Evolutionary conservation across 306 rosid species (phyloP), one percentile per base, ranked within the genome.

Genomic region (Lathyrus aphaca): DNA sequence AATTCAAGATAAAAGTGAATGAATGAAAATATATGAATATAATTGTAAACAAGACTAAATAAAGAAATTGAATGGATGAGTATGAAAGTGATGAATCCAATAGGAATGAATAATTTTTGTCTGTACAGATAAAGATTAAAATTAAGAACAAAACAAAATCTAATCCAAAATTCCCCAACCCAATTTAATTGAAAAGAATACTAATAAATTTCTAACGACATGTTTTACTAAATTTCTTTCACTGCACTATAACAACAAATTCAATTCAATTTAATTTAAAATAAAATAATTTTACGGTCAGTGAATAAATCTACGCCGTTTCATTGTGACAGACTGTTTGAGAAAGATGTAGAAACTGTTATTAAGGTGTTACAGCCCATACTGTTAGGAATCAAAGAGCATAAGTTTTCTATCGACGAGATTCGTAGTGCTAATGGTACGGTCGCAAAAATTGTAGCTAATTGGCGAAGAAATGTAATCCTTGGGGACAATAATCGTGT

Each of bases 21-120:
- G 39, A 35, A 35, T 7, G 8, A 35, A 35, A 10, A 35, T 7
- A 35, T 35, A 8, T 35, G 8, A 11, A 8, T 35, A 7, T n/a
- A 45, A 45, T 5, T 45, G 16, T 49, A 49, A 49, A 53, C 39
- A 35, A 35, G 3, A 35, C 39, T 21, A 53, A 50, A 14, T 1
- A 40, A 48, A 49, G 14, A 76, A 79, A 74, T 79, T 64, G 30
- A 76, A 72, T 67, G 38, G 46, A 57, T 72, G 50, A 55, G 53
- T 49, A 30, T 30, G 14, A 76, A 35, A 30, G 56, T 66, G 39
- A 37, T 64, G 73, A 66, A 32, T 74, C 73, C 68, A 74, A 80
- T 62, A 75, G 45, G 79, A 83, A 86, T 83, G 78, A 86, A 81
- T 79, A 86, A 81, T 83, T 79, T 73, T 43, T 57, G 80, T 79